Evolutionary conservation across 306 rosid species (phyloP), one percentile per base, ranked within the genome.

Genomic region (Heteromeles arbutifolia): DNA sequence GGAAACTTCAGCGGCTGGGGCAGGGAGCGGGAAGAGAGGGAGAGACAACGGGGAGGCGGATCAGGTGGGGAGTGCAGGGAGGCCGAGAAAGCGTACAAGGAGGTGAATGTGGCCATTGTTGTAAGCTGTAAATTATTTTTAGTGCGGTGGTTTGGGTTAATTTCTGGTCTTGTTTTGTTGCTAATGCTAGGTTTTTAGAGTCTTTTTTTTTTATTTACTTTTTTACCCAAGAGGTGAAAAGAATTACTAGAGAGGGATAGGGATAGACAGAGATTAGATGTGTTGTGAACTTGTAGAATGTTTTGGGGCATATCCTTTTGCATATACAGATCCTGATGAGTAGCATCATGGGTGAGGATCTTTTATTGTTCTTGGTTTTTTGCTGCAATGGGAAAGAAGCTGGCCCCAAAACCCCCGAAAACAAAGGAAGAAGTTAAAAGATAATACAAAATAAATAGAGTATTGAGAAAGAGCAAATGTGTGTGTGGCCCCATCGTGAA

Each of bases 81-180:
- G 81, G 72, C 73, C 83, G 3, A 78, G 78, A 78, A 87, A 84
- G 68, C 86, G 88, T 48, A 62, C 75, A 8, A 84, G 83, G 82
- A 82, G 86, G 77, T 86, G 78, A 81, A 72, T n/a, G 63, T 68
- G 34, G 28, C 15, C 4, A 15, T 74, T 76, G 80, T 69, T 80
- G 75, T 74, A 65, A 61, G 11, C 32, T 84, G 87, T 84, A 80
- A 24, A 80, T 84, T 80, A 79, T 11, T 48, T 53, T 26, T 73
- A 3, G 53, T 18, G 9, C 12, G 25, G 78, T 43, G 50, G 67
- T 37, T 73, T 77, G 45, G n/a, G 43, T 72, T 57, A 15, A 28
- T 57, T 70, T 43, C 39, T 13, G n/a, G 18, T 25, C 61, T 57
- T 31, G 53, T 73, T 53, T 66, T 44, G 57, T 68, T 11, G 69